These are phyloP conservation scores for Microascus cirrosus DNA, from an alignment of 2,329 filamentous ascomycete species.

Conservation along the genomic window DNA sequence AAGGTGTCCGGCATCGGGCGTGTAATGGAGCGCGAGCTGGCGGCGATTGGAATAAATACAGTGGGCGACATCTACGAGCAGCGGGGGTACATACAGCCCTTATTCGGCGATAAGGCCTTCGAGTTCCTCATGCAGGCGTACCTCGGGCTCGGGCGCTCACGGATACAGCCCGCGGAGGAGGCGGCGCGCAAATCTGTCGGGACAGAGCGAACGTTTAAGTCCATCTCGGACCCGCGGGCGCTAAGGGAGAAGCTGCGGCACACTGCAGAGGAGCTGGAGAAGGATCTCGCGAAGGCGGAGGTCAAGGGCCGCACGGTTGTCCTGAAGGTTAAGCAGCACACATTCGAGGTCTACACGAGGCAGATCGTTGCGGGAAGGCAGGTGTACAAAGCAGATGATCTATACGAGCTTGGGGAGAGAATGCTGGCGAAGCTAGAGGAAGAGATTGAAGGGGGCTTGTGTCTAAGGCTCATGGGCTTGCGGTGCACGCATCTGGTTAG, in stretches of 20 bases:
- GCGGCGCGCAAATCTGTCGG: conserved; percentile 90
- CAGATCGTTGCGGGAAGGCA: conserved; percentile 68
- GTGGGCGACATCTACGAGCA: conserved; percentile 80
- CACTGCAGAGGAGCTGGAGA: conserved; percentile 77
- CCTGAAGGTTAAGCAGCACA: conserved; percentile 88
- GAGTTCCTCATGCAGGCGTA: conserved; percentile 78
- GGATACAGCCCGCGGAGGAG: conserved; percentile 75
- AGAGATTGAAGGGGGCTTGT: conserved; percentile 1
- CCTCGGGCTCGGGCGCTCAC: conserved; percentile 76
- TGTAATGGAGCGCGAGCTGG: conserved; percentile 83
- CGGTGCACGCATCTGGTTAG: conserved; percentile 80
- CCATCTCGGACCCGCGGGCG: conserved; percentile 57
- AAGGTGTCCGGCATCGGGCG: conserved; percentile 95
- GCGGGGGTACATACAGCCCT: conserved; percentile 58
- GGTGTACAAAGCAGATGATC: conserved; percentile 62
- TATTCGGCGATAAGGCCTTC: conserved; percentile 89
- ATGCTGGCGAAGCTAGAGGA: conserved; percentile 78
- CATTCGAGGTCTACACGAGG: conserved; percentile 80
- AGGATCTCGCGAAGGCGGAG: conserved; percentile 66
- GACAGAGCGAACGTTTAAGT: conserved; percentile 83
- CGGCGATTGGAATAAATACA: conserved; percentile 75
- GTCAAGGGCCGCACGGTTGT: conserved; percentile 87
- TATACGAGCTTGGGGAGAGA: conserved; percentile 71
- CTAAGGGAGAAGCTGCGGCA: conserved; percentile 68
- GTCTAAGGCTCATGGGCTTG: conserved; percentile 59